These are phyloP conservation scores for Helenozyma baotianmanensis DNA, from an alignment of 805 yeast genomes.

Conservation along the genomic window DNA sequence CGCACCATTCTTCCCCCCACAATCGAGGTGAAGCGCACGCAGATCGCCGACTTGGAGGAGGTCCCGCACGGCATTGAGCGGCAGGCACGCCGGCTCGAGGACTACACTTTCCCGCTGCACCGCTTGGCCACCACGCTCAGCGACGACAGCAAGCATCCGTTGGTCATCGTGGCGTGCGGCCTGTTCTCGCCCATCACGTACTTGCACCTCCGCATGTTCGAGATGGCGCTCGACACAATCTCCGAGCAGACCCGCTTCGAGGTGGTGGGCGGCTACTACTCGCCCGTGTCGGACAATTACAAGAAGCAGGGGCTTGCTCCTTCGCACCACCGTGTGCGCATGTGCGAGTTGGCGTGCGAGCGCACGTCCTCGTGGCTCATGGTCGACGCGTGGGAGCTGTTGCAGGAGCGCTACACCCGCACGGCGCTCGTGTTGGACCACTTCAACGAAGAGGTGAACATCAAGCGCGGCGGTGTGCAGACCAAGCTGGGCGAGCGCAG, in stretches of 20 bases:
- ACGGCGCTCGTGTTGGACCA: conserved; percentile 96
- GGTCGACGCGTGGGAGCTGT: conserved; percentile 99
- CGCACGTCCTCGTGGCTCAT: conserved; percentile 94
- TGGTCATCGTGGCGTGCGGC: conserved; percentile 96
- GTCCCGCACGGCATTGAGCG: conserved; percentile 92
- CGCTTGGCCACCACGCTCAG: conserved; percentile 65
- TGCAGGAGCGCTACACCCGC: conserved; percentile 85
- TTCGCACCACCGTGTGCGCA: conserved; percentile 84
- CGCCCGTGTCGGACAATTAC: conserved; percentile 92
- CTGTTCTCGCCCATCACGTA: conserved; percentile 95
- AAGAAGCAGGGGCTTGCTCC: conserved; percentile 90
- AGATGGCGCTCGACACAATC: conserved; percentile 95
- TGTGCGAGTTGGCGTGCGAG: conserved; percentile 98
- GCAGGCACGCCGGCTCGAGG: conserved; percentile 68
- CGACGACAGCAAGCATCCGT: conserved; percentile 77
- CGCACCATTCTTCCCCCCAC: conserved; percentile 34
- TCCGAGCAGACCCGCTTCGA: conserved; percentile 90
- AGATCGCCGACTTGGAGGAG: conserved; percentile 92
- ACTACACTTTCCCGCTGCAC: conserved; percentile 84
- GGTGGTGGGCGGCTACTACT: conserved; percentile 93
- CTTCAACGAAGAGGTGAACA: conserved; percentile 90
- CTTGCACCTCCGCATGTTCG: conserved; percentile 93
- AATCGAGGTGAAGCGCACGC: conserved; percentile 48
- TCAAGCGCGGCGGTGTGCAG: conserved; percentile 79
- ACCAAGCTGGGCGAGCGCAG: conserved; percentile 55